Evolutionary conservation across 2,329 filamentous ascomycete species (phyloP).

Genomic region (Paecilomyces dactylethromorphus): DNA sequence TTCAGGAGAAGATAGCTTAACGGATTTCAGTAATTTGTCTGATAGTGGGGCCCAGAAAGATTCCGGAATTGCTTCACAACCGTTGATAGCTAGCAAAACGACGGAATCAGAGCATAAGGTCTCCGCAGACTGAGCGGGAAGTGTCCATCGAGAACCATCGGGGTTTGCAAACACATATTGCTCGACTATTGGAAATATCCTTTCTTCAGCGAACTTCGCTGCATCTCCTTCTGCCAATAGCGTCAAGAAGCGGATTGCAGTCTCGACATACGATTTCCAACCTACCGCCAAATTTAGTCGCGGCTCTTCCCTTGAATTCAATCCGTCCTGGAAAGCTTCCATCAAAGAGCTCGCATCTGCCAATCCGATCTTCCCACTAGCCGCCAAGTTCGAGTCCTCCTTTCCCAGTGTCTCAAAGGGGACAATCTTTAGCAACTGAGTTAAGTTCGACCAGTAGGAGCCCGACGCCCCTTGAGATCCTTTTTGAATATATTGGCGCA

Average conservation of each 20-base stretch:
- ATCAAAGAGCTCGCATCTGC: constrained; percentile 58
- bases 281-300: constrained; percentile 60
- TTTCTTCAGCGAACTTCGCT: constrained; percentile 38
- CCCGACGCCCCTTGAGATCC: constrained; percentile 73
- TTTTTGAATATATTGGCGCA: constrained; percentile 69
- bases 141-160: constrained; percentile 44
- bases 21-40: constrained; percentile 54
- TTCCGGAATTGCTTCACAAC: constrained; percentile 44
- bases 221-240: constrained; percentile 43
- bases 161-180: constrained; percentile 47
- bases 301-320: constrained; percentile 68
- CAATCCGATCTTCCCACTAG: constrained; percentile 18
- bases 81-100: constrained; percentile 27
- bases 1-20: constrained; percentile 72
- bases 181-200: constrained; percentile 46
- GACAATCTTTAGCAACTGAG: constrained; percentile 52
- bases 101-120: constrained; percentile 35
- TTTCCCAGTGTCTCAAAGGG: constrained; percentile 43
- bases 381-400: constrained; percentile 14
- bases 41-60: constrained; percentile 60
- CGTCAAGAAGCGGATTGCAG: constrained; percentile 49
- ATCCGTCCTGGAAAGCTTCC: constrained; percentile 61
- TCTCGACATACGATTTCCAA: constrained; percentile 69
- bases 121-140: constrained; percentile 35
- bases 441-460: constrained; percentile 67